Conservation (phyloP, 768 basidiomycete genomes). For the Boletus rex-veris region DNA sequence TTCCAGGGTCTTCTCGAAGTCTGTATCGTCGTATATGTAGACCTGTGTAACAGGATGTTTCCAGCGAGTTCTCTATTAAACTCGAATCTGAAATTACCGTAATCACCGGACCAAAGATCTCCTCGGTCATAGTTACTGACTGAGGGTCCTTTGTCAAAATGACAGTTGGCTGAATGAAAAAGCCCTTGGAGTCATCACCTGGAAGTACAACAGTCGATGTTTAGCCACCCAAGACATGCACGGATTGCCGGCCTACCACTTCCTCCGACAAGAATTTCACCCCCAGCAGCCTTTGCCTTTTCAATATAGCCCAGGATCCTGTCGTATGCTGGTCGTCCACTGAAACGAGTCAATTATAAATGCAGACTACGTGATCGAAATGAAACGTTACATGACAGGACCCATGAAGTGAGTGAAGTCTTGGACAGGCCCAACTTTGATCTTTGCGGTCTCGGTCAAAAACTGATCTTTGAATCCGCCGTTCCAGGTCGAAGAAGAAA, state of each 20-base stretch:
- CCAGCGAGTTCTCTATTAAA: neutral
- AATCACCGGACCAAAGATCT: slow-evolving; percentile 95
- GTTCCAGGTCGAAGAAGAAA: slow-evolving; percentile 83
- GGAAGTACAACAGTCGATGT: neutral
- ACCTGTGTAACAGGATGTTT: slow-evolving; percentile 42
- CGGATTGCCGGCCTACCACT: slow-evolving; percentile 43
- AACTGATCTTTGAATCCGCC: slow-evolving; percentile 81
- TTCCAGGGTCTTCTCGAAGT: slow-evolving; percentile 84
- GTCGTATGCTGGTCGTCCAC: slow-evolving; percentile 84
- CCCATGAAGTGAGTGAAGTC: slow-evolving; percentile 90
- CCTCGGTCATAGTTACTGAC: slow-evolving; percentile 86
- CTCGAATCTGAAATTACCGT: slow-evolving; percentile 51
- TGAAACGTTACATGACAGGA: slow-evolving; percentile 76
- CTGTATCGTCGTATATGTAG: slow-evolving; percentile 83
- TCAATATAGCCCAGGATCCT: slow-evolving; percentile 79
- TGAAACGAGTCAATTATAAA: slow-evolving; percentile 26
- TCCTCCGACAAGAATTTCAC: slow-evolving; percentile 86
- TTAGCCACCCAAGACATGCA: neutral
- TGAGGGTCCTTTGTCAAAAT: slow-evolving; percentile 90
- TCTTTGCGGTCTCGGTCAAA: slow-evolving; percentile 71
- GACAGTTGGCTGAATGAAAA: slow-evolving; percentile 91
- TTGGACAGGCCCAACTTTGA: slow-evolving; percentile 75
- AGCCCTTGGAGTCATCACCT: slow-evolving; percentile 91
- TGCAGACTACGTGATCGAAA: neutral
- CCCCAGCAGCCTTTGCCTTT: slow-evolving; percentile 86